Conservation (phyloP, 148 eudicot genomes). For the Nyssa sinensis region DNA sequence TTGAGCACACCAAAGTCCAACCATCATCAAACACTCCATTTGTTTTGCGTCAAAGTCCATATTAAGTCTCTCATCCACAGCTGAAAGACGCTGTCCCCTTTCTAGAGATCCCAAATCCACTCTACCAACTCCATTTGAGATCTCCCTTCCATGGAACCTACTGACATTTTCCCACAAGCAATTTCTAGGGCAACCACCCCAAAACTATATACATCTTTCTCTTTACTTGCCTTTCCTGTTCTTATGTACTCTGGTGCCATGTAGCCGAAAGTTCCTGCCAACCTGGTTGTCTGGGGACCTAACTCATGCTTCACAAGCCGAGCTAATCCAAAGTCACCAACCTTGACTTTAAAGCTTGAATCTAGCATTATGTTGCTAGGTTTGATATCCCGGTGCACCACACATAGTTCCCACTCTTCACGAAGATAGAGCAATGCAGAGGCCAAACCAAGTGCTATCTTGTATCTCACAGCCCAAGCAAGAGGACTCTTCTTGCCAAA, state of each 20-base stretch:
- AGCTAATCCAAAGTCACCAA: conserved; percentile 64
- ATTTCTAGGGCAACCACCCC: conserved; percentile 52
- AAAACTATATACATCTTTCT: conserved; percentile 53
- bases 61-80: conserved; percentile 30
- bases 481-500: conserved; percentile 32
- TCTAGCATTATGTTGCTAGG: conserved; percentile 63
- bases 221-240: conserved; percentile 43
- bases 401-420: conserved; percentile 61
- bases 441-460: conserved; percentile 43
- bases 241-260: conserved; percentile 43
- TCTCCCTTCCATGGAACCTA: conserved; percentile 3
- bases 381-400: conserved; percentile 57
- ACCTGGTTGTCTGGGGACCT: conserved; percentile 38
- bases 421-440: conserved; percentile 57
- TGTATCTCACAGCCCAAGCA: conserved; percentile 38
- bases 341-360: conserved; percentile 49
- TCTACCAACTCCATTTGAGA: conserved; percentile 26
- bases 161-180: conserved; percentile 39
- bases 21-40: conserved; percentile 37
- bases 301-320: conserved; percentile 46
- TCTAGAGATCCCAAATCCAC: conserved; percentile 53
- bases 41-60: conserved; percentile 31
- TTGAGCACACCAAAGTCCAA: conserved; percentile 62
- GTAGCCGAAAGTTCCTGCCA: conserved; percentile 55
- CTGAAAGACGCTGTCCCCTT: conserved; percentile 26